These are phyloP conservation scores for Coemansia asiatica DNA, from an alignment of 192 early-diverging fungal species.

Conservation along the genomic window DNA sequence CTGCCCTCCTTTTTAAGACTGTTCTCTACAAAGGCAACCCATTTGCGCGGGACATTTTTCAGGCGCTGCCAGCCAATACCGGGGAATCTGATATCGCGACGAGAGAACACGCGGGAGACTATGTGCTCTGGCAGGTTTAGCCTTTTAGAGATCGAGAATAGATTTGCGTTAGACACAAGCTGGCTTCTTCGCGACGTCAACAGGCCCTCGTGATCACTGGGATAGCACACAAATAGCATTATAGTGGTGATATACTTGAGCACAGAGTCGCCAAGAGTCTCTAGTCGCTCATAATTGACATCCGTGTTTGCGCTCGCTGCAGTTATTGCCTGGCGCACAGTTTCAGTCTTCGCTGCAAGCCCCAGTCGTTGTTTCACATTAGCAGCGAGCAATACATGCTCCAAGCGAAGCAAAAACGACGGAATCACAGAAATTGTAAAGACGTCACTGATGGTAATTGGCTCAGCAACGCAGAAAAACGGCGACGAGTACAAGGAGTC, in stretches of 20 bases:
- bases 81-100: constrained; percentile 34
- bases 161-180: constrained; percentile 74
- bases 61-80: constrained; percentile 43
- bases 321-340: constrained; percentile 70
- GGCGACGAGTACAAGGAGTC: constrained; percentile 45
- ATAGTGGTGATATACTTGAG: constrained; percentile 76
- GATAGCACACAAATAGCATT: constrained; percentile 74
- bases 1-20: background rate
- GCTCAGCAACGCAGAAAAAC: constrained; percentile 42
- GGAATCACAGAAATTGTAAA: constrained; percentile 59
- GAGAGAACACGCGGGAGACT: constrained; percentile 23
- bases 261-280: constrained; percentile 87
- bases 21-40: constrained; percentile 13
- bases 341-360: constrained; percentile 43
- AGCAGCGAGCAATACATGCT: constrained; percentile 56
- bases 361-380: constrained; percentile 50
- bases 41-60: constrained; percentile 19
- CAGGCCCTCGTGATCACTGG: constrained; percentile 75
- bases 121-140: constrained; percentile 63
- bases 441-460: constrained; percentile 16
- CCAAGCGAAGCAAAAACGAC: constrained; percentile 62
- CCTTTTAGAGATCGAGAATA: constrained; percentile 60
- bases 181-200: constrained; percentile 68
- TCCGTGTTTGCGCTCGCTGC: constrained; percentile 66
- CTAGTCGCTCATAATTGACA: constrained; percentile 83